These are phyloP conservation scores for Prunus yedoensis DNA, from an alignment of 331 rosid species.

Conservation along the genomic window DNA sequence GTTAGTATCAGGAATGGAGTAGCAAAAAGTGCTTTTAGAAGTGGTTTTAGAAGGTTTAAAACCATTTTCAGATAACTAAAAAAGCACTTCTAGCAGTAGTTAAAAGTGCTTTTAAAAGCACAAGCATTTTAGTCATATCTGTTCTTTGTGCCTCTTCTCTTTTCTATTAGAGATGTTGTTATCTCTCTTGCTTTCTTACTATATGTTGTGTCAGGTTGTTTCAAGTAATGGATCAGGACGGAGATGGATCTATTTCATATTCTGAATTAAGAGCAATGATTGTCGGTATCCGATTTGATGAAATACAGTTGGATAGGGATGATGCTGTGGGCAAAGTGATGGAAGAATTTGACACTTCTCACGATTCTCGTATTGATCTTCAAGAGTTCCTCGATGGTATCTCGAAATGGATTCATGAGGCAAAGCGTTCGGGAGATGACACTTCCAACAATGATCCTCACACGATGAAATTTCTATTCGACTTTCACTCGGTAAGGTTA, in stretches of 20 bases:
- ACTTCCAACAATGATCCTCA: slow-evolving; percentile 48
- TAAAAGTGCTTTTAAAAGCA: too few species aligned
- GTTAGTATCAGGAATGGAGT: slow-evolving; percentile 32
- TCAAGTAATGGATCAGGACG: slow-evolving; percentile 43
- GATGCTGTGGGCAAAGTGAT: slow-evolving; percentile 61
- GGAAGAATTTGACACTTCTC: slow-evolving; percentile 62
- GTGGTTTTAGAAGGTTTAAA: too few species aligned
- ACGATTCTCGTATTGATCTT: slow-evolving; percentile 31
- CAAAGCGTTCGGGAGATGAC: slow-evolving; percentile 30
- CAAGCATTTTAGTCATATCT: too few species aligned
- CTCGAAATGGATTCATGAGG: slow-evolving; percentile 59
- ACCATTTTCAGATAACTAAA: too few species aligned
- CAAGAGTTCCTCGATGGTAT: slow-evolving; percentile 57
- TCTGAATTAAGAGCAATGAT: slow-evolving; percentile 71
- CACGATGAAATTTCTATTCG: slow-evolving; percentile 42
- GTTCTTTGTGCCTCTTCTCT: too few species aligned
- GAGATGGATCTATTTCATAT: slow-evolving; percentile 46
- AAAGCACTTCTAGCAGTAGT: too few species aligned
- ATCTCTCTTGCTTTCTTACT: slow-evolving; percentile 18
- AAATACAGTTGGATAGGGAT: slow-evolving; percentile 54
- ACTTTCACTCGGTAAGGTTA: slow-evolving; percentile 57
- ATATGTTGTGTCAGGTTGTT: slow-evolving; percentile 57
- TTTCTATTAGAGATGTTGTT: slow-evolving; percentile 1
- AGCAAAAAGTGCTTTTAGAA: too few species aligned
- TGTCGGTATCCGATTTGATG: slow-evolving; percentile 66